Evolutionary conservation across 805 yeast genomes (phyloP), one percentile per base, ranked within the genome.

Genomic region (Clavispora vitiphila): DNA sequence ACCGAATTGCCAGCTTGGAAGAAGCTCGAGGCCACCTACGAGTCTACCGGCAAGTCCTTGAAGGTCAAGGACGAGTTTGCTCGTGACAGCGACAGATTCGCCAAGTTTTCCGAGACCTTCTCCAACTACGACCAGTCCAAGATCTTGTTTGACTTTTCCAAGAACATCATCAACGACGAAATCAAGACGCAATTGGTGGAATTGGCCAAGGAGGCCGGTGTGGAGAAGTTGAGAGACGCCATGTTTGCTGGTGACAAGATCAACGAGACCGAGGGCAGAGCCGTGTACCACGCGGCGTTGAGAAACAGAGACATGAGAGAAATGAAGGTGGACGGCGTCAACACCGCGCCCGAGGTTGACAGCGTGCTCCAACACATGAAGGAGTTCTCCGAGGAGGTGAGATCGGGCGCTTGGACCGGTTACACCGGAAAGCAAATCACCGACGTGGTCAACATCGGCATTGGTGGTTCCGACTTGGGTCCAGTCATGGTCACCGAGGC

Each of bases 401-500:
- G 99, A 69, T 82, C 93, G 37, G 99, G 99, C 58, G 77, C 72
- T 52, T 91, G 98, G 97, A 89, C 80, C 58, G 99, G 99, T 64
- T 91, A 86, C 78, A 83, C 97, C 54, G 98, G 98, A 55, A 88
- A 89, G 78, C 70, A 74, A 56, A 91, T 93, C 70, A 86, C 93
- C 56, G 95, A 88, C 60, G 81, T 93, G 43, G 98, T 93, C 60
- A 93, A 93, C 78, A 87, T 93, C 58, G 99, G 99, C 69, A 93
- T 93, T 62, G 99, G 99, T 64, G 99, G 99, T 56, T 89, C 97
- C 22, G 99, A 93, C 69, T 78, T 93, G 57, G 99, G 99, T 58
- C 99, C 99, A 35, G 98, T 93, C 41, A 93, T 93, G 99, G 98
- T 93, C 57, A 88, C 97, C 48, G 98, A 93, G 74, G 97, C 99